These are phyloP conservation scores for Rhodomyrtus psidioides DNA, from an alignment of 441 rosid genomes.

Conservation along the genomic window DNA sequence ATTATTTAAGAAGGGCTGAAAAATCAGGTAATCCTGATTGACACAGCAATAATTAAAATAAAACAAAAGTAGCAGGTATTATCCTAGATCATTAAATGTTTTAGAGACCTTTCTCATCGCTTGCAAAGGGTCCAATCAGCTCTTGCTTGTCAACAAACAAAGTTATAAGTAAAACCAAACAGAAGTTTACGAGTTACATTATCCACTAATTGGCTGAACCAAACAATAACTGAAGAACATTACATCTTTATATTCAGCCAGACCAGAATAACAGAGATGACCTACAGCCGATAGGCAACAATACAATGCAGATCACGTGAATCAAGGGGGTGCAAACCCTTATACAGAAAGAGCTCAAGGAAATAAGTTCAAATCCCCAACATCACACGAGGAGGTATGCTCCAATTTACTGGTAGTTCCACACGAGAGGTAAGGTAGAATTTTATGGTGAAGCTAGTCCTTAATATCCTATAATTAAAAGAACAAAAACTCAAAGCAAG, in stretches of 20 bases:
- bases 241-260: neutral
- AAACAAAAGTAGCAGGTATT: neutral
- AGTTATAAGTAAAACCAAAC: neutral
- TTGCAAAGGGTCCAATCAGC: neutral
- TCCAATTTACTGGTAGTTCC: neutral
- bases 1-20: conserved; percentile 53
- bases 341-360: neutral
- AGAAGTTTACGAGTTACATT: neutral
- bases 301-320: neutral
- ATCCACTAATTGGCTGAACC: neutral
- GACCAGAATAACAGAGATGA: neutral
- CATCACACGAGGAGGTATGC: neutral
- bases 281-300: neutral
- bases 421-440: neutral
- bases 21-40: conserved; percentile 62
- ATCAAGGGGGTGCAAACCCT: neutral
- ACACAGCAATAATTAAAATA: conserved; percentile 2
- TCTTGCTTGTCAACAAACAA: neutral
- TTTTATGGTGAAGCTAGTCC: neutral
- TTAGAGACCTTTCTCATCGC: neutral
- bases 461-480: neutral
- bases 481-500: neutral
- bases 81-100: neutral
- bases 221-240: neutral
- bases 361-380: neutral